phyloP scores from a whole-genome alignment of 768 basidiomycete species.

The Kwoniella botswanensis region DNA sequence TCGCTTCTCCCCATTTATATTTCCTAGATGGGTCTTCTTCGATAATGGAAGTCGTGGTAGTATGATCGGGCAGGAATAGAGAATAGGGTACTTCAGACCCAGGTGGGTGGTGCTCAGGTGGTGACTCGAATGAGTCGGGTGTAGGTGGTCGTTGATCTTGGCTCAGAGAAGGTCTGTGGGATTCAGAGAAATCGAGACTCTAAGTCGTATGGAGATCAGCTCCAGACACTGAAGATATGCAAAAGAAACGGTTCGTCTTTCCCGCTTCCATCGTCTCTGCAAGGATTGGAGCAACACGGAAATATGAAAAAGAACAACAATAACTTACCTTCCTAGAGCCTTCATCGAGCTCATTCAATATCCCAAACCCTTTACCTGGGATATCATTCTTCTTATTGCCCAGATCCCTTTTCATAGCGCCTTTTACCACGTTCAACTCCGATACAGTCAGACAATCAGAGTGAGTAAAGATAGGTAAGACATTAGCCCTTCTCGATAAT shows the following conservation, averaged over 20 bases:
- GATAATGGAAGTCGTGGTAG: background rate
- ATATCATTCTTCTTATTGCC: slow-evolving; percentile 12
- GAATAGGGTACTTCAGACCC: slow-evolving; percentile 25
- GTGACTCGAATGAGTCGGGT: slow-evolving; percentile 10
- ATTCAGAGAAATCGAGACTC: background rate
- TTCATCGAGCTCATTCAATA: slow-evolving; percentile 27
- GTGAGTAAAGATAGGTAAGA: slow-evolving; percentile 46
- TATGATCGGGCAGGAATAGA: slow-evolving; percentile 22
- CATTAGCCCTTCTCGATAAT: slow-evolving; percentile 31
- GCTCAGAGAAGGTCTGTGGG: background rate
- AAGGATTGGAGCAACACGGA: background rate
- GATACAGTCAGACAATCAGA: slow-evolving; percentile 35
- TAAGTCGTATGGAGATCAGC: background rate
- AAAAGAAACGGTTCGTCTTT: too few relatives aligned
- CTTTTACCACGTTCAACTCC: slow-evolving; percentile 31
- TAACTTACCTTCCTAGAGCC: background rate
- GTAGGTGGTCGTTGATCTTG: slow-evolving; percentile 7
- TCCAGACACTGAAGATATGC: too few relatives aligned
- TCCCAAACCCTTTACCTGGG: slow-evolving; percentile 38
- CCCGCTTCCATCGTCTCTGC: too few relatives aligned
- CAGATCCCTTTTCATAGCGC: slow-evolving; percentile 35
- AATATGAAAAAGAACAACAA: too few relatives aligned
- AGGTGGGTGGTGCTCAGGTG: background rate
- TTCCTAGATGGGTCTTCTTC: slow-evolving; percentile 59
- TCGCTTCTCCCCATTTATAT: slow-evolving; percentile 86